These are phyloP conservation scores for Nicotiana otophora DNA, from an alignment of 257 asterid genomes.

Conservation along the genomic window DNA sequence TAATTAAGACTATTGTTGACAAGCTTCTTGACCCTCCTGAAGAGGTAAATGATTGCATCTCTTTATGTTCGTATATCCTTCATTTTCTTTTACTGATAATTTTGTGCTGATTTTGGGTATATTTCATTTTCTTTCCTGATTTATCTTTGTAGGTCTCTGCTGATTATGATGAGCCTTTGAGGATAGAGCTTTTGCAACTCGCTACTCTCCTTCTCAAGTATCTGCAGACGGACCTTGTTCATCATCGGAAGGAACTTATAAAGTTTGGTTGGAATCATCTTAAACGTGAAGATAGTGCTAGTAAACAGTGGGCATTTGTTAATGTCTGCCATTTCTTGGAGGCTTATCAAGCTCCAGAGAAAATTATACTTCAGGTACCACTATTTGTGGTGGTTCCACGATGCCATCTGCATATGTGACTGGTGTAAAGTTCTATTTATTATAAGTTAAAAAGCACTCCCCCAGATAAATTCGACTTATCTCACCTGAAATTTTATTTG, in stretches of 20 bases:
- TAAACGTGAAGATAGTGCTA: slow-evolving; percentile 98
- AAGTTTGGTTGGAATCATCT: slow-evolving; percentile 99
- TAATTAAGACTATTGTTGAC: slow-evolving; percentile 90
- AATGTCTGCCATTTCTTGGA: slow-evolving; percentile 98
- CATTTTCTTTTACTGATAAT: neutral
- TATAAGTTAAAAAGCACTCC: neutral
- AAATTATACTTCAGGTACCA: slow-evolving; percentile 88
- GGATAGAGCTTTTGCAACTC: slow-evolving; percentile 99
- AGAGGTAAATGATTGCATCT: slow-evolving; percentile 54
- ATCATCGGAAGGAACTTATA: slow-evolving; percentile 91
- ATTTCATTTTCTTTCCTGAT: neutral
- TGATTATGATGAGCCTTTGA: slow-evolving; percentile 93
- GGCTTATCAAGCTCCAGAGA: slow-evolving; percentile 99
- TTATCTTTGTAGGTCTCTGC: slow-evolving; percentile 59
- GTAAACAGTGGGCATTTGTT: slow-evolving; percentile 99
- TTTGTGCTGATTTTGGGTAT: neutral
- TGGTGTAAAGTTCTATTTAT: neutral
- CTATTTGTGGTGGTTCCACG: slow-evolving; percentile 14
- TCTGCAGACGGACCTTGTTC: slow-evolving; percentile 96
- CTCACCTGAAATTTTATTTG: neutral
- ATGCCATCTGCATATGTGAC: neutral
- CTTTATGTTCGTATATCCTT: neutral
- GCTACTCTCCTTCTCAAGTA: slow-evolving; percentile 96
- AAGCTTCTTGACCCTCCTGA: slow-evolving; percentile 99
- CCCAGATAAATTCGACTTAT: neutral